Evolutionary conservation across 106 monocot species (phyloP), one percentile per base, ranked within the genome.

Genomic region (Iris macrosiphon): DNA sequence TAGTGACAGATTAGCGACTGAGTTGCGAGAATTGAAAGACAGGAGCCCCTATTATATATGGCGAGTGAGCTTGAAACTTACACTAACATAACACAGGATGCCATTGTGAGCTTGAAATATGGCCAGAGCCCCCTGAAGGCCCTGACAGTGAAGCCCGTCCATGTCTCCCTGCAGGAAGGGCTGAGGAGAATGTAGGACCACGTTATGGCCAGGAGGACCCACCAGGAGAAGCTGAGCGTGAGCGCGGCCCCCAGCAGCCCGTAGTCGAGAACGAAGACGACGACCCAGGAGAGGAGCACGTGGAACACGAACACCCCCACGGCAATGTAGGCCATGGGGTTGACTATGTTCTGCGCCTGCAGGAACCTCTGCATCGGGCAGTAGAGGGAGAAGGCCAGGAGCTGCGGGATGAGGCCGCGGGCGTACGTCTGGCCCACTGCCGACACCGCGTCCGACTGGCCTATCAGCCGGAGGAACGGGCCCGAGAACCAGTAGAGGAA

Each of bases 341-440:
- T 75, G 46, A 89, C 67, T 13, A 89, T 80, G 70, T 84, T 89
- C 77, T 89, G 89, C 2, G 89, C 76, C 70, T 89, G 89, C 23
- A 89, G 66, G 42, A 84, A 89, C 31, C 80, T 52, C 57, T 89
- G 89, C 76, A 84, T 67, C 21, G 89, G 89, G 42, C 76, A 73
- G 77, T 84, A 84, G 42, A 84, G 58, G 3, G 89, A 69, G 37
- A 76, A 84, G 42, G 84, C 89, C 5, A 89, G 0, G 20, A 89
- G 73, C 67, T 89, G 89, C 0, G 71, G 84, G 11, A 84, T 26
- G 8, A 89, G 67, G 4, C 77, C 89, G 11, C 61, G 73, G n/a
- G 84, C 67, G 57, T 84, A 89, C 1, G 47, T 3, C 57, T 84
- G 80, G 0, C 71, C 47, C 12, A 2, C 17, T 11, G 12, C 22